A percentile compares a stretch with the other conserved stretches of the same genome.
phyloP scores from a whole-genome alignment of 805 yeast species.

The Cyberlindnera sargentensis region DNA sequence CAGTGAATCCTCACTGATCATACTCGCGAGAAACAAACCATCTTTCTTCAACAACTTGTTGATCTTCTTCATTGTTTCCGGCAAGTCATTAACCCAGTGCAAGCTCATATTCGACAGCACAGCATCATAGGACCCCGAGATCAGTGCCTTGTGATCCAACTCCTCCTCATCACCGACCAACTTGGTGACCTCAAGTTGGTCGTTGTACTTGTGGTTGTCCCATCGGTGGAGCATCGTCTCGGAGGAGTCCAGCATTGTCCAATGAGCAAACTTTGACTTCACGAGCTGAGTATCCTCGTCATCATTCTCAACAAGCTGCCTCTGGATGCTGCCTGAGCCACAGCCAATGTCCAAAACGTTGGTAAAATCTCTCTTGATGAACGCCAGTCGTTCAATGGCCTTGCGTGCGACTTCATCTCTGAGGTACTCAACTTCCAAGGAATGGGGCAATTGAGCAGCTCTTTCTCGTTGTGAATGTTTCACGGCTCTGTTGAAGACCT shows the following conservation, averaged over 20 bases:
- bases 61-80: conserved; percentile 49
- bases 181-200: conserved; percentile 39
- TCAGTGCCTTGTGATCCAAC: conserved; percentile 36
- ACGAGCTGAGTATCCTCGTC: conserved; percentile 49
- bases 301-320: conserved; percentile 23
- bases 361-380: conserved; percentile 57
- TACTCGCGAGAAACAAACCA: conserved; percentile 73
- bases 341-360: conserved; percentile 67
- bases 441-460: conserved; percentile 39
- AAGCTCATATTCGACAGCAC: conserved; percentile 65
- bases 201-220: conserved; percentile 31
- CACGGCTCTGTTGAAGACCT: conserved; percentile 57
- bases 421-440: conserved; percentile 60
- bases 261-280: conserved; percentile 37
- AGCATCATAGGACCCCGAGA: conserved; percentile 48
- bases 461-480: conserved; percentile 55
- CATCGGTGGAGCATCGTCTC: conserved; percentile 47
- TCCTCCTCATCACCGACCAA: conserved; percentile 63
- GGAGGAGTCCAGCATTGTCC: conserved; percentile 65
- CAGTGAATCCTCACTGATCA: conserved; percentile 82
- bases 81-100: conserved; percentile 88
- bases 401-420: conserved; percentile 68
- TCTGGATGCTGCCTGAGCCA: conserved; percentile 58
- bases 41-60: conserved; percentile 63
- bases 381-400: conserved; percentile 69